Conservation (phyloP, 2,329 filamentous ascomycete genomes). For the Aureobasidium sp. region DNA sequence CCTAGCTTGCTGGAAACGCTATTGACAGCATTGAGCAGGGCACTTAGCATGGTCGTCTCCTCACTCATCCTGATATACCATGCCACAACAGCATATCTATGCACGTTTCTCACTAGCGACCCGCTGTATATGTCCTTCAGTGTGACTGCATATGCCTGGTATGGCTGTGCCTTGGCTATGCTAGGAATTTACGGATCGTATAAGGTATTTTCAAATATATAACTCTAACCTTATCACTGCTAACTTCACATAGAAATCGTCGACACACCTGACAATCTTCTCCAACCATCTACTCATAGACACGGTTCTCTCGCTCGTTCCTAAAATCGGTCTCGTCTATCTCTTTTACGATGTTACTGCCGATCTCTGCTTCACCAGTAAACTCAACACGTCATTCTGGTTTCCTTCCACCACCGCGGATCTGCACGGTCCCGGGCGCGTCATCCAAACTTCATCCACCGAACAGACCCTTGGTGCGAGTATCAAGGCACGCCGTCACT, state of each 20-base stretch:
- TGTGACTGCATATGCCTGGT: slow-evolving; percentile 21
- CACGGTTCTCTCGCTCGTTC: slow-evolving; percentile 14
- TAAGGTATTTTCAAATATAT: slow-evolving; percentile 13
- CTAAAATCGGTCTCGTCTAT: slow-evolving; percentile 14
- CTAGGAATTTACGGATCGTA: slow-evolving; percentile 19
- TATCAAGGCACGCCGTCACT: not conserved
- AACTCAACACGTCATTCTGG: slow-evolving; percentile 9
- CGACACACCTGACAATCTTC: slow-evolving; percentile 14
- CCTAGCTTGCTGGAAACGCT: too few species aligned
- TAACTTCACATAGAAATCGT: slow-evolving; percentile 5
- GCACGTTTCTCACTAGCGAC: too few species aligned
- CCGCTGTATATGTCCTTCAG: slow-evolving; percentile 18
- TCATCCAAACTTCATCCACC: not conserved
- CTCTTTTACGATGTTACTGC: slow-evolving; percentile 13
- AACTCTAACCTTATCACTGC: not conserved
- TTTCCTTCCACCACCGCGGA: not conserved
- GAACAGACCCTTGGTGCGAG: not conserved
- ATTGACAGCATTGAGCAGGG: slow-evolving; percentile 2
- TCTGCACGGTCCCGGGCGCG: slow-evolving; percentile 6
- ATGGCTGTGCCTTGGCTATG: slow-evolving; percentile 18
- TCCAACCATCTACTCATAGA: slow-evolving; percentile 15
- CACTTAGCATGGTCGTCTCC: slow-evolving; percentile 17
- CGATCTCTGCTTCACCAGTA: slow-evolving; percentile 9
- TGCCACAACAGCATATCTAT: too few species aligned
- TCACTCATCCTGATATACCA: slow-evolving; percentile 18